phyloP scores from a whole-genome alignment of 108 stramenopile genomes.

The Bacterosira constricta region DNA sequence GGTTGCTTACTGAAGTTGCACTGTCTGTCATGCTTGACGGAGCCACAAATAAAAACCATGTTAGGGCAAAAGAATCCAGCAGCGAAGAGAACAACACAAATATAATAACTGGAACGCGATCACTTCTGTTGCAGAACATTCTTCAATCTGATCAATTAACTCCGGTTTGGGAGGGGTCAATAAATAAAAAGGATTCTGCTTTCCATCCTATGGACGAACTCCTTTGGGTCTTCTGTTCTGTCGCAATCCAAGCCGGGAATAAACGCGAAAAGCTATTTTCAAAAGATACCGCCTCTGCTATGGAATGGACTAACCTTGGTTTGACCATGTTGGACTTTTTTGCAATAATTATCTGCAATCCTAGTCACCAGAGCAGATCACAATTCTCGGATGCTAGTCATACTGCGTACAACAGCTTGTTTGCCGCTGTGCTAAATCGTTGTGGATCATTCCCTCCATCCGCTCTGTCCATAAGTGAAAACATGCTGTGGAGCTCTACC shows the following conservation, averaged over 20 bases:
- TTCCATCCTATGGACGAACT: conserved; percentile 31
- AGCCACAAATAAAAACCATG: conserved; percentile 22
- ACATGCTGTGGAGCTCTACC: conserved; percentile 17
- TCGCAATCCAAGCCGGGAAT: conserved; percentile 19
- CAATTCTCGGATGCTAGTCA: conserved; percentile 34
- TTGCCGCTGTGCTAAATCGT: conserved; percentile 27
- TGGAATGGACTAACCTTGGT: conserved; percentile 44
- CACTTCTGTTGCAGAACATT: conserved; percentile 29
- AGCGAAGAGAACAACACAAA: conserved; percentile 8
- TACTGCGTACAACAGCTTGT: conserved; percentile 30
- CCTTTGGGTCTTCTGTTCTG: conserved; percentile 45
- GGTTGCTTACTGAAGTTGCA: conserved; percentile 65
- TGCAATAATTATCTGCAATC: conserved; percentile 23
- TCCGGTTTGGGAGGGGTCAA: conserved; percentile 26
- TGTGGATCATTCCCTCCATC: conserved; percentile 32
- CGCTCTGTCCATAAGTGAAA: conserved; percentile 40
- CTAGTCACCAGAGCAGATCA: conserved; percentile 5
- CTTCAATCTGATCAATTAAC: conserved; percentile 26
- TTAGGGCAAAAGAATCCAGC: conserved; percentile 3
- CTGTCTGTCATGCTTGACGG: conserved; percentile 75
- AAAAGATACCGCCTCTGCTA: conserved; percentile 26
- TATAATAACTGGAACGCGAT: conserved; percentile 11
- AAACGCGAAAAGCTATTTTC: conserved; percentile 11
- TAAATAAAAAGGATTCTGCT: conserved; percentile 6
- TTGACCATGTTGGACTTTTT: conserved; percentile 45